Conservation (phyloP, 129 eudicot genomes). For the Escallonia rubra region DNA sequence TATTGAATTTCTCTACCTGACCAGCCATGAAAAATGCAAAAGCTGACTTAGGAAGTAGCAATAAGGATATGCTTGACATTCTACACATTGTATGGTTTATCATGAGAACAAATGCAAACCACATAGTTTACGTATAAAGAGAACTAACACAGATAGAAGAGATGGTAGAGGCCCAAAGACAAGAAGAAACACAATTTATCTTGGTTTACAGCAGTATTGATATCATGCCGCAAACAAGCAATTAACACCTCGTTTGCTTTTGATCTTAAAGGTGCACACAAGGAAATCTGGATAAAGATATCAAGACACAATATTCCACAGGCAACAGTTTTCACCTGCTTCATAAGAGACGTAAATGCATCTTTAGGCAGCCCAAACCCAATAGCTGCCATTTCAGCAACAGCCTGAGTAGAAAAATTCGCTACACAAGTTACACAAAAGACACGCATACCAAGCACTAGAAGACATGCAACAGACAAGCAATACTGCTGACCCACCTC, state of each 20-base stretch:
- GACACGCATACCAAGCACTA: constrained; percentile 1
- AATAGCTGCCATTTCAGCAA: constrained; percentile 98
- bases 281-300: neutral
- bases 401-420: constrained; percentile 51
- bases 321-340: constrained; percentile 41
- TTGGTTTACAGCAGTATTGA: no score
- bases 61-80: neutral
- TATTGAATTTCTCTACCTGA: neutral
- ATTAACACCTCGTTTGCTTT: neutral
- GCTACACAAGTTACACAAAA: neutral
- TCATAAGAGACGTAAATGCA: constrained; percentile 93
- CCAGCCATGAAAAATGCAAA: neutral
- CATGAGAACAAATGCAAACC: no score
- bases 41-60: neutral
- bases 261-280: neutral
- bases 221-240: neutral
- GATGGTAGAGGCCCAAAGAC: no score
- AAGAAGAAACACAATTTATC: no score
- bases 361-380: constrained; percentile 84
- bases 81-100: neutral
- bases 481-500: constrained; percentile 42
- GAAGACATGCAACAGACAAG: neutral
- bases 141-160: neutral
- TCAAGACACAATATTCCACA: neutral
- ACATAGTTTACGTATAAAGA: neutral